A percentile compares a stretch with the other conserved stretches of the same genome.
phyloP scores from a whole-genome alignment of 139 green algal species.

The Tetradesmus obliquus region DNA sequence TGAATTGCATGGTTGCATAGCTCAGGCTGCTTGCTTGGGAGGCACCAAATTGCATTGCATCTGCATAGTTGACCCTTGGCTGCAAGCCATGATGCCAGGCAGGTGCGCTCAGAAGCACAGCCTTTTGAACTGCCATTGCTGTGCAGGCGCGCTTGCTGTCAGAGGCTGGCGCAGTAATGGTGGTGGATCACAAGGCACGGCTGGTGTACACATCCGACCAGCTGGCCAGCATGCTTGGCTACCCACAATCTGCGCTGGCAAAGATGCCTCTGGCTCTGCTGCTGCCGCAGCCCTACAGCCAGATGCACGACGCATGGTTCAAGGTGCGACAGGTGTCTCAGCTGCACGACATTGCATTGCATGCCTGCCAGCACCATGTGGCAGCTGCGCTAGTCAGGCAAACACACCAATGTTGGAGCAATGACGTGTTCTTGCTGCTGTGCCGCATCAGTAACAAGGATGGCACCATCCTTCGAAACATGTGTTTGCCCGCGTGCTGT shows the following conservation, averaged over 20 bases:
- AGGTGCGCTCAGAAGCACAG: too few species aligned
- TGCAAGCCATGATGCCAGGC: too few species aligned
- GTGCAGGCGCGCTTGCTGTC: slow-evolving; percentile 21
- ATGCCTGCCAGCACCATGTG: too few species aligned
- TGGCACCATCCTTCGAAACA: too few species aligned
- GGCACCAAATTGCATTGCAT: too few species aligned
- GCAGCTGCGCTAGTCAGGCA: too few species aligned
- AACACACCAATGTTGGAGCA: too few species aligned
- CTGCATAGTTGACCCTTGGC: too few species aligned
- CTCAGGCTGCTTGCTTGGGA: neutral
- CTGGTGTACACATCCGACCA: slow-evolving; percentile 25
- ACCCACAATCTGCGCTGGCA: slow-evolving; percentile 12
- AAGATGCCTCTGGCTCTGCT: slow-evolving; percentile 49
- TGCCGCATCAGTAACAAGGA: too few species aligned
- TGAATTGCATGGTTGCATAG: neutral
- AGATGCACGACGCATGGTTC: slow-evolving; percentile 57
- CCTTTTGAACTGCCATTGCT: neutral
- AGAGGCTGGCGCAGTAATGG: slow-evolving; percentile 18
- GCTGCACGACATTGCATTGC: too few species aligned
- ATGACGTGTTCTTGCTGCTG: too few species aligned
- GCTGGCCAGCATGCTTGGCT: slow-evolving; percentile 47
- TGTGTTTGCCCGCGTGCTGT: too few species aligned
- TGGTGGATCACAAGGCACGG: slow-evolving; percentile 35
- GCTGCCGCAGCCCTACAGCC: slow-evolving; percentile 51
- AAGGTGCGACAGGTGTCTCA: slow-evolving; percentile 28